phyloP scores from a whole-genome alignment of 257 asterid species.

The Cynanchum wilfordii region DNA sequence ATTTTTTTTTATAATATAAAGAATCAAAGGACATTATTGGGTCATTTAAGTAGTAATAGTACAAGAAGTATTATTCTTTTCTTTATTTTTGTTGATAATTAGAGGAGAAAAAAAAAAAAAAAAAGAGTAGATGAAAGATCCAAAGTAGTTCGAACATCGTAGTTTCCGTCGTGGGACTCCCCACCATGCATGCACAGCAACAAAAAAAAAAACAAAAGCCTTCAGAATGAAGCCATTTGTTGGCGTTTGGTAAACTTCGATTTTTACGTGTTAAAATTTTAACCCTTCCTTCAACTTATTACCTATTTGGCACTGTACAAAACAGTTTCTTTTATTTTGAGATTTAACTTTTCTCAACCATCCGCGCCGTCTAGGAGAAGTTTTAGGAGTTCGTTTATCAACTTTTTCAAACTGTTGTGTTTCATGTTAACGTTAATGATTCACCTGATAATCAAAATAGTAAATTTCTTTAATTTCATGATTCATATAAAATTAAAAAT shows the following conservation, averaged over 20 bases:
- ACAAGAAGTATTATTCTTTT: not conserved
- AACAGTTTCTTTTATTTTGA: not conserved
- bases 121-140: slow-evolving; percentile 16
- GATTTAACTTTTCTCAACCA: slow-evolving; percentile 2
- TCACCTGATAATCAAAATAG: no score
- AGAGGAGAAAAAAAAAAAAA: not conserved
- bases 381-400: no score
- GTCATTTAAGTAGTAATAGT: no score
- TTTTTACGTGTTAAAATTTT: slow-evolving; percentile 6
- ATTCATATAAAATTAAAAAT: no score
- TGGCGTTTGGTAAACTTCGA: slow-evolving; percentile 24
- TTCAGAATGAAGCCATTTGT: slow-evolving; percentile 27
- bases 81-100: not conserved
- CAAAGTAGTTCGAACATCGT: slow-evolving; percentile 48
- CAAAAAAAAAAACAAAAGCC: slow-evolving; percentile 20
- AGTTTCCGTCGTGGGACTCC: slow-evolving; percentile 39
- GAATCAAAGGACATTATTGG: no score
- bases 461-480: no score
- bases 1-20: no score
- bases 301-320: not conserved
- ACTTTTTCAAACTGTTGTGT: no score
- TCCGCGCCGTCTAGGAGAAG: no score
- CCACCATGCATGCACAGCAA: slow-evolving; percentile 13
- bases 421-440: no score
- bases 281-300: slow-evolving; percentile 22